Base-by-base conservation (phyloP, 1,139 yeast species). In the Oligophagozyma castellii region DNA sequence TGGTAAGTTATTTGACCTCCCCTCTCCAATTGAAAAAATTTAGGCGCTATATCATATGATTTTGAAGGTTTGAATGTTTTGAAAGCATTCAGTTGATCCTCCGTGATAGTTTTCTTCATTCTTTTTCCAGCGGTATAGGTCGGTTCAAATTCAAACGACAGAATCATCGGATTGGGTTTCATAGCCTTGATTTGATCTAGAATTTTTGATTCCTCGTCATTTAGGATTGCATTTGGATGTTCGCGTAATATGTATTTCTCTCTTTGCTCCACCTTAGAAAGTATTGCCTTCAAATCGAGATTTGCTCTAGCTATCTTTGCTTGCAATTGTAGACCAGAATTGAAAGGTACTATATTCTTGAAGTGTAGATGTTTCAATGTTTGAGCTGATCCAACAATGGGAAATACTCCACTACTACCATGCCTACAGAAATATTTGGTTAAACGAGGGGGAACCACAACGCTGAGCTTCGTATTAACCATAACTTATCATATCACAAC, bases 1-100 rank as follows among this genome's bases (percentile, higher is more conserved):
- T 92, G 99, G 65, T 83, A 92, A 0, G 98, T 89, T 1, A 89
- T 73, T 50, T 89, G 93, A 0, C 99, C 99, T n/a, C 99, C 99
- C 36, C 99, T 63, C 35, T 73, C 74, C 0, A 92, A 67, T 44
- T 81, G 93, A 16, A 74, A 67, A 46, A 72, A 80, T 29, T 66
- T 63, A 16, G 57, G 50, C n/a, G n/a, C n/a, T 18, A 18, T 7
- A 7, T 18, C 8, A 10, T 10, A 18, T 22, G 18, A 29, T 14
- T 33, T 36, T 24, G 43, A 69, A 22, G 40, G 56, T 29, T 16
- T 35, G 35, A 31, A 51, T 8, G 34, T 30, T 31, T 49, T 51
- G 31, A 34, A 51, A 18, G 36, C 35, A 8, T 43, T 38, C 5
- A 58, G 46, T 19, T 58, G 59, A 2, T 44, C 53, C 10, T 55